Conservation (phyloP, 2,329 filamentous ascomycete genomes). For the Hypomyces perniciosus region DNA sequence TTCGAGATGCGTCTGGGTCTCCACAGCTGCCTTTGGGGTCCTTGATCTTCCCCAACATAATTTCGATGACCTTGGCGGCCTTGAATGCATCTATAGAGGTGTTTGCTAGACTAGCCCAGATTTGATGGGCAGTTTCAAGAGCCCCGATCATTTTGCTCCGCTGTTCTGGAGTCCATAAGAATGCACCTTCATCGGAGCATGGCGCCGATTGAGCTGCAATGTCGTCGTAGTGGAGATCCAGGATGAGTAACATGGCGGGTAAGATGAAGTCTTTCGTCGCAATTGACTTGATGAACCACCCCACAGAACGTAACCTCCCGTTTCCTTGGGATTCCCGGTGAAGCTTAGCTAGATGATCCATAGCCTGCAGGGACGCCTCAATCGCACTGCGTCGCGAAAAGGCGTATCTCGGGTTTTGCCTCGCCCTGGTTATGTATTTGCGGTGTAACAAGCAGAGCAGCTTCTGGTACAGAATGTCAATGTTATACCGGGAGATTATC, state of each 20-base stretch:
- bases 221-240: conserved; percentile 73
- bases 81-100: conserved; percentile 87
- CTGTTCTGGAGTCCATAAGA: conserved; percentile 53
- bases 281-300: conserved; percentile 73
- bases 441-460: conserved; percentile 84
- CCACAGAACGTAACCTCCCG: conserved; percentile 65
- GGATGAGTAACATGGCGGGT: conserved; percentile 74
- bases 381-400: conserved; percentile 81
- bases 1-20: conserved; percentile 11
- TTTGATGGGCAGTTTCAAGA: conserved; percentile 65
- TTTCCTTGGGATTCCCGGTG: conserved; percentile 67
- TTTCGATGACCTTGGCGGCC: conserved; percentile 69
- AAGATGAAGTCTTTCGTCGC: conserved; percentile 82
- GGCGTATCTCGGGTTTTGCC: conserved; percentile 72
- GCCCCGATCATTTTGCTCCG: conserved; percentile 69
- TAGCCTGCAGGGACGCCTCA: conserved; percentile 76
- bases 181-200: conserved; percentile 38
- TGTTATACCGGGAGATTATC: conserved; percentile 76
- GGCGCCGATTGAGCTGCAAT: conserved; percentile 36
- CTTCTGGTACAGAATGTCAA: conserved; percentile 84
- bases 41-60: conserved; percentile 76
- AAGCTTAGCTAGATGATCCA: conserved; percentile 70
- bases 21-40: conserved; percentile 14
- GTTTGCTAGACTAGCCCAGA: conserved; percentile 75
- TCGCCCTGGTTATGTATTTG: conserved; percentile 73